Conservation (phyloP, 2,329 filamentous ascomycete genomes). For the Ceratocystis ficicola region DNA sequence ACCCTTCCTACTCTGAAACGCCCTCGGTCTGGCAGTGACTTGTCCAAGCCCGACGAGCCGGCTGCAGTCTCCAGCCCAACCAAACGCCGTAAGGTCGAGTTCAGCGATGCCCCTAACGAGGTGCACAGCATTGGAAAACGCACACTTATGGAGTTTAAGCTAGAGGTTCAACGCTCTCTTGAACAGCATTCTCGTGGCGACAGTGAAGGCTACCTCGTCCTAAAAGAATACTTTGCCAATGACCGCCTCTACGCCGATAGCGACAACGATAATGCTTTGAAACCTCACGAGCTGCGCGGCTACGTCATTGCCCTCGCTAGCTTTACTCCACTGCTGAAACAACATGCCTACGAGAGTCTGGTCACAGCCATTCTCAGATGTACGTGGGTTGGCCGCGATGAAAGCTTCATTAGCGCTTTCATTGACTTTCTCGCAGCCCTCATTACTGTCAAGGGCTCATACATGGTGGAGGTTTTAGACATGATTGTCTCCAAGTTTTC, state of each 20-base stretch:
- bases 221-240: constrained; percentile 47
- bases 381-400: constrained; percentile 53
- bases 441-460: constrained; percentile 70
- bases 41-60: constrained; percentile 32
- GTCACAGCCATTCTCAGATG: constrained; percentile 48
- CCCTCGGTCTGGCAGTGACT: constrained; percentile 23
- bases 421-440: constrained; percentile 57
- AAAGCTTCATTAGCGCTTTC: constrained; percentile 55
- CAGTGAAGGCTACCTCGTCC: constrained; percentile 48
- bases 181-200: constrained; percentile 46
- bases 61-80: constrained; percentile 33
- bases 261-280: constrained; percentile 36
- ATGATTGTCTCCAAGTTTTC: constrained; percentile 74
- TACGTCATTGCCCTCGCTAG: constrained; percentile 53
- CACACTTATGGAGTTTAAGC: constrained; percentile 44
- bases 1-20: constrained; percentile 18
- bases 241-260: constrained; percentile 34
- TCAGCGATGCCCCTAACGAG: constrained; percentile 46
- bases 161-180: constrained; percentile 43
- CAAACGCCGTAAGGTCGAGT: constrained; percentile 47
- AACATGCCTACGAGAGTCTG: constrained; percentile 46
- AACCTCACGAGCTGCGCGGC: constrained; percentile 44
- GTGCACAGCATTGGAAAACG: constrained; percentile 43
- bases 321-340: constrained; percentile 47
- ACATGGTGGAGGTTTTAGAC: constrained; percentile 59